phyloP scores from a whole-genome alignment of 208 protist genomes.

The Leishmania gerbilli region DNA sequence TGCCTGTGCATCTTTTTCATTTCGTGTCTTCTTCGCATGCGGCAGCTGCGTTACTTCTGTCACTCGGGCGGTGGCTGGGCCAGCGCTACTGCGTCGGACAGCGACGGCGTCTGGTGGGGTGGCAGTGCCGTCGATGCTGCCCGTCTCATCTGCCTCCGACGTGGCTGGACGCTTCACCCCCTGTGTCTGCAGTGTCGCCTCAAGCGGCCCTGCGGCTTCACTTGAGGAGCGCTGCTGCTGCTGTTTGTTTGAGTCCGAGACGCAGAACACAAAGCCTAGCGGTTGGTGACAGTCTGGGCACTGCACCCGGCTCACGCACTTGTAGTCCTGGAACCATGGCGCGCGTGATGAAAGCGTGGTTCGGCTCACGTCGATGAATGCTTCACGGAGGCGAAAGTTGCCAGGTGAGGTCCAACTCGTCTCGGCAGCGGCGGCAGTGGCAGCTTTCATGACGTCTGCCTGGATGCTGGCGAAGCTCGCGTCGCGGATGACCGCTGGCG shows the following conservation, averaged over 20 bases:
- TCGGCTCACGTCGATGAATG: slow-evolving; percentile 64
- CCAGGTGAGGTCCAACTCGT: slow-evolving; percentile 55
- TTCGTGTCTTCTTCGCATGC: slow-evolving; percentile 32
- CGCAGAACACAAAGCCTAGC: slow-evolving; percentile 69
- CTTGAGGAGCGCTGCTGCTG: not conserved
- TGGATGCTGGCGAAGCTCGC: slow-evolving; percentile 30
- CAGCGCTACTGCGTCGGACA: not conserved
- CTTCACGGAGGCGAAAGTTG: slow-evolving; percentile 78
- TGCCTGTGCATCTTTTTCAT: slow-evolving; percentile 29
- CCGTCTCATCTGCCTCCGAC: not conserved
- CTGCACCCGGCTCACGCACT: slow-evolving; percentile 50
- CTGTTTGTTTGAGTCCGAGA: slow-evolving; percentile 1
- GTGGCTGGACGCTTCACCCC: slow-evolving; percentile 24
- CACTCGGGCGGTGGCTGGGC: not conserved
- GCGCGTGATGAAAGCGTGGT: slow-evolving; percentile 56
- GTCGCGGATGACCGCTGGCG: slow-evolving; percentile 21
- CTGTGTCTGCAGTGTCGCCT: slow-evolving; percentile 11
- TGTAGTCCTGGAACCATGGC: slow-evolving; percentile 73
- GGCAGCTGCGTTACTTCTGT: slow-evolving; percentile 16
- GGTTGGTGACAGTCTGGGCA: slow-evolving; percentile 83
- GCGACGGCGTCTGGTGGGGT: not conserved
- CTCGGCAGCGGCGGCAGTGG: slow-evolving; percentile 23
- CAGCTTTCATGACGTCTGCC: slow-evolving; percentile 37
- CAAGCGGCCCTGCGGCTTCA: not conserved
- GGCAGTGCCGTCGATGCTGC: slow-evolving; percentile 5